Conservation (phyloP, 2,329 filamentous ascomycete species). For the Sarocladium kiliense region DNA sequence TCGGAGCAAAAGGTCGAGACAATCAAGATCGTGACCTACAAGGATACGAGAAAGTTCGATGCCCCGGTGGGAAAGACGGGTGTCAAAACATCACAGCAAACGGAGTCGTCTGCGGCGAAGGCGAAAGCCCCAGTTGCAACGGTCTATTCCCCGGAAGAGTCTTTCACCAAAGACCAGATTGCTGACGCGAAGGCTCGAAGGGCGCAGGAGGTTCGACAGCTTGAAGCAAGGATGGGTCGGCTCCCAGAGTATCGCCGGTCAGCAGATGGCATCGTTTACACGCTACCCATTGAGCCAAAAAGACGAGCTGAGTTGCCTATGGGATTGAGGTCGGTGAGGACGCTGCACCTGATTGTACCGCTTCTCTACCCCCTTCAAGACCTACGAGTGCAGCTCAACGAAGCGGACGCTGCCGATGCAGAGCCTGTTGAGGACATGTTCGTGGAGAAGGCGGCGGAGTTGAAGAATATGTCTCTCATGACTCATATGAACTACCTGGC, state of each 20-base stretch:
- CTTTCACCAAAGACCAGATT: constrained; percentile 55
- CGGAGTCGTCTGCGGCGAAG: not conserved
- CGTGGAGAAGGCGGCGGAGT: constrained; percentile 48
- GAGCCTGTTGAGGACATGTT: constrained; percentile 63
- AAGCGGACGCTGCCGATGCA: constrained; percentile 54
- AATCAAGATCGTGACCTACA: constrained; percentile 60
- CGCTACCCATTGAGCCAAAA: constrained; percentile 63
- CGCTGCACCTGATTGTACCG: constrained; percentile 65
- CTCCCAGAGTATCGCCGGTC: constrained; percentile 63
- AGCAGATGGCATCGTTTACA: constrained; percentile 64
- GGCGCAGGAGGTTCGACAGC: constrained; percentile 62
- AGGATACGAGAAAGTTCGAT: constrained; percentile 40
- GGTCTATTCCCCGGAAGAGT: constrained; percentile 37
- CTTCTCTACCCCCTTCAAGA: constrained; percentile 66
- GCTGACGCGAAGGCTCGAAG: constrained; percentile 57
- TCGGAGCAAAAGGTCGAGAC: constrained; percentile 67
- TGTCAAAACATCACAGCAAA: not conserved
- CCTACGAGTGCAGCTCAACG: constrained; percentile 60
- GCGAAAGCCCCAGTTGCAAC: not conserved
- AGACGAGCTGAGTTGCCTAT: constrained; percentile 55
- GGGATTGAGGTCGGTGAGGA: constrained; percentile 55
- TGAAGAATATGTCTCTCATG: constrained; percentile 60
- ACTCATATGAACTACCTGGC: constrained; percentile 70
- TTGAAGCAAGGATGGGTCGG: constrained; percentile 70
- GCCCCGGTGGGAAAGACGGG: constrained; percentile 14